These are phyloP conservation scores for Boletus sp. DNA, from an alignment of 768 basidiomycete species.

Conservation along the genomic window DNA sequence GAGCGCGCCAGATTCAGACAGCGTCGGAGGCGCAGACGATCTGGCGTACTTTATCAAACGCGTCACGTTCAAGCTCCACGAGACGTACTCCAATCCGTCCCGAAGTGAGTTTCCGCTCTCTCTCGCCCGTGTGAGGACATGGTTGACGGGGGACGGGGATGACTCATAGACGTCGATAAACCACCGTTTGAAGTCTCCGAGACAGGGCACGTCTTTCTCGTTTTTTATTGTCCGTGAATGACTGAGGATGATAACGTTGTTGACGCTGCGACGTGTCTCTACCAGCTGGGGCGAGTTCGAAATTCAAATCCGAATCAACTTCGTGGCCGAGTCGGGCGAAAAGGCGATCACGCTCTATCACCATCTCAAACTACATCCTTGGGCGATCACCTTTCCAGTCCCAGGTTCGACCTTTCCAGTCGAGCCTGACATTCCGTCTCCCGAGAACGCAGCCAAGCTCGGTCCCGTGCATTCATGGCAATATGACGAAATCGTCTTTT, in stretches of 20 bases:
- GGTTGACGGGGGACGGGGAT: background rate
- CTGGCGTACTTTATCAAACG: constrained; percentile 89
- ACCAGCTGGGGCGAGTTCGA: constrained; percentile 97
- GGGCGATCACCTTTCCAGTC: constrained; percentile 46
- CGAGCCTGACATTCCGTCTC: constrained; percentile 64
- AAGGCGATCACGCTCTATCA: constrained; percentile 87
- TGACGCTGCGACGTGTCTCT: background rate
- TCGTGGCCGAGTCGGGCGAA: constrained; percentile 85
- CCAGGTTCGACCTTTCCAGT: constrained; percentile 26
- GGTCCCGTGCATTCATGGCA: constrained; percentile 96
- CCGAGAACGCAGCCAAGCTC: constrained; percentile 60
- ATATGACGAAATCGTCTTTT: constrained; percentile 97
- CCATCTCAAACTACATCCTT: constrained; percentile 93
- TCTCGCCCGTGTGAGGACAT: background rate
- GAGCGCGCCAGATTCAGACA: constrained; percentile 64
- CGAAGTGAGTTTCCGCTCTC: constrained; percentile 57
- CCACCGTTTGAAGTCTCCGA: constrained; percentile 94
- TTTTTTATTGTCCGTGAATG: no score
- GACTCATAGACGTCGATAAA: constrained; percentile 75
- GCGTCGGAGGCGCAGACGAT: constrained; percentile 89
- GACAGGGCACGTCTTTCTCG: constrained; percentile 63
- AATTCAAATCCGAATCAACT: constrained; percentile 87
- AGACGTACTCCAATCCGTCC: constrained; percentile 89
- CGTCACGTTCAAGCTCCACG: constrained; percentile 96
- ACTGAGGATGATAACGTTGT: background rate